Percentiles rank a stretch among this genome's conserved stretches.
These are phyloP conservation scores for Fusarium incarnatum DNA, from an alignment of 2,329 filamentous ascomycete genomes.

Conservation along the genomic window DNA sequence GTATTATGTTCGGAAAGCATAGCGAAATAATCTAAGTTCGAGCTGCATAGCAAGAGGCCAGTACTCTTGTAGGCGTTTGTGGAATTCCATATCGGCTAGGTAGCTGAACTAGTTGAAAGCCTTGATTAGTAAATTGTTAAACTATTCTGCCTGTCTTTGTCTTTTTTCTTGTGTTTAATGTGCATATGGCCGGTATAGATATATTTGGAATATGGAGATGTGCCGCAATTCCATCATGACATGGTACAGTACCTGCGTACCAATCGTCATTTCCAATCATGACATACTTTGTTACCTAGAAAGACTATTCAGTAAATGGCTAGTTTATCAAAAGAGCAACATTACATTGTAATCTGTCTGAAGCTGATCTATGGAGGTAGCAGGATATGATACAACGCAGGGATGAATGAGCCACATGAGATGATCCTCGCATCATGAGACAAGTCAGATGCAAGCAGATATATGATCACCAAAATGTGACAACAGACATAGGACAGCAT, in stretches of 20 bases:
- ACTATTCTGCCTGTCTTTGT: not conserved
- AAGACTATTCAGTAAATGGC: not conserved
- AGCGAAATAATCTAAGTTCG: conserved; percentile 32
- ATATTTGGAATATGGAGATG: not conserved
- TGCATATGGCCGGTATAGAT: not conserved
- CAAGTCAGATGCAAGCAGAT: conserved; percentile 11
- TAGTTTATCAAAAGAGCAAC: not conserved
- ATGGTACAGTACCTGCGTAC: not conserved
- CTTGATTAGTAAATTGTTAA: conserved; percentile 22
- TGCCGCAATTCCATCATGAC: not conserved
- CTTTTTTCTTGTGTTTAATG: not conserved
- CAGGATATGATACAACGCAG: not conserved
- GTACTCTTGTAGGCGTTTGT: conserved; percentile 40
- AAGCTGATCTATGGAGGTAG: not conserved
- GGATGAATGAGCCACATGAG: conserved; percentile 5
- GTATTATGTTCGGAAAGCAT: conserved; percentile 21
- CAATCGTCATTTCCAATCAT: not conserved
- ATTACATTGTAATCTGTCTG: not conserved
- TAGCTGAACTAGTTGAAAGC: conserved; percentile 39
- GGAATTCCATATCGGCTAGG: conserved; percentile 30
- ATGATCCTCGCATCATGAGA: conserved; percentile 19
- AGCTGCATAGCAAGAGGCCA: conserved; percentile 35
- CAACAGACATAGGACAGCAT: conserved; percentile 1
- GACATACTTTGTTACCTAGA: not conserved
- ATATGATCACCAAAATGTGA: conserved; percentile 2